phyloP scores from a whole-genome alignment of 78 protist species.

The Goniomonas avonlea region DNA sequence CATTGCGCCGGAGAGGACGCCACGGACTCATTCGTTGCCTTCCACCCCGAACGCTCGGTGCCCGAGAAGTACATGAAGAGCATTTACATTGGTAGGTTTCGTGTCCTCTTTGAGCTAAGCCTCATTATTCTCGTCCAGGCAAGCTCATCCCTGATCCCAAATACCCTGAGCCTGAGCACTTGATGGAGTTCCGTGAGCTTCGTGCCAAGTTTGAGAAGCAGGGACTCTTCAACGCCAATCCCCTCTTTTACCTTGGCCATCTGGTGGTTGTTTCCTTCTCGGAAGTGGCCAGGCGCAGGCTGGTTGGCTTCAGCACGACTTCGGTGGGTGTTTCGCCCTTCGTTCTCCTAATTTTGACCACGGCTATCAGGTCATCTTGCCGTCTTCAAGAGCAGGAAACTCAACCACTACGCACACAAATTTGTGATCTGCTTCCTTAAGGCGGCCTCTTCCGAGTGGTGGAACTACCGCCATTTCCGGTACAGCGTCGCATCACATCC shows the following conservation, averaged over 20 bases:
- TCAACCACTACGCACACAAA: background rate
- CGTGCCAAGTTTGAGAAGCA: background rate
- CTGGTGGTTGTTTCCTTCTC: background rate
- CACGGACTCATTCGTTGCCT: background rate
- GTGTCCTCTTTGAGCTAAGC: no score
- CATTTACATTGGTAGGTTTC: background rate
- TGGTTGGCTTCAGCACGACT: slow-evolving; percentile 21
- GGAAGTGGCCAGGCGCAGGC: background rate
- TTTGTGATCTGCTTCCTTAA: slow-evolving; percentile 9
- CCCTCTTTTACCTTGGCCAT: background rate
- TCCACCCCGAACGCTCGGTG: background rate
- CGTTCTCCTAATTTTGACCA: no score
- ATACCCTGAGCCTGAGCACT: background rate
- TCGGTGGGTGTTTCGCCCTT: no score
- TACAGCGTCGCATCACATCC: background rate
- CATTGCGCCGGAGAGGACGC: slow-evolving; percentile 22
- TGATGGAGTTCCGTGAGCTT: slow-evolving; percentile 3
- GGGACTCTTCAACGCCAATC: background rate
- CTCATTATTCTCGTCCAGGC: no score
- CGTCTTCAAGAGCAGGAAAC: no score
- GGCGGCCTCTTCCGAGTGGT: slow-evolving; percentile 13
- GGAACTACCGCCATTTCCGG: background rate
- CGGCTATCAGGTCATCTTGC: no score
- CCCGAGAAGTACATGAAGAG: background rate
- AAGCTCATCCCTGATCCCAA: no score